Evolutionary conservation across 2,329 filamentous ascomycete species (phyloP), one percentile per base, ranked within the genome.

Genomic region (Colletotrichum higginsianum): DNA sequence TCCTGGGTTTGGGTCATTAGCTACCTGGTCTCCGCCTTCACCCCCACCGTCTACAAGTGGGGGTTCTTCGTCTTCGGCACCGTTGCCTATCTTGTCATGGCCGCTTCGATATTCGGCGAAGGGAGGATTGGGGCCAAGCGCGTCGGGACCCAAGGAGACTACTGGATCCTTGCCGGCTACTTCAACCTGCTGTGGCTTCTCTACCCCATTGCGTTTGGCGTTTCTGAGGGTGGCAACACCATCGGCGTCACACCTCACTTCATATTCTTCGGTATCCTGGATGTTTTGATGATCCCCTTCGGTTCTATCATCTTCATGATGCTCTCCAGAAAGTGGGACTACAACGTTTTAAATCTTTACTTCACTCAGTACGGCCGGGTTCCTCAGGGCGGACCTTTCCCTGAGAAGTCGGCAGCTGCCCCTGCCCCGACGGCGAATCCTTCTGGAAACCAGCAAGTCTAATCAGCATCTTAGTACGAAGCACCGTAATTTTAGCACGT

Each of bases 351-450:
- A 70, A 87, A 87, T 78, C 77, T 89, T 50, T 82, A 84, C 69
- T 89, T 89, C 74, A 89, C 86, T 26, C 87, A 88, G 77, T 87
- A 88, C 75, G 87, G 87, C 62, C 85, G 86, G 21, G 85, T 88
- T 26, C 75, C 78, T n/a, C 76, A 81, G n/a, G 75, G 75, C 11
- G 83, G 83, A n/a, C 77, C 79, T 55, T 86, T 82, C 79, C 85
- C 85, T 57, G 86, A 87, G 79, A 87, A 88, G 81, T 73, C 76
- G 49, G 68, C 76, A 0, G 64, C 61, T 62, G 73, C 78, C 38
- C 72, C 77, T 23, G 73, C 76, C 9, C 55, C 75, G 4, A 71
- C 75, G 6, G 73, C 78, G n/a, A 76, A 75, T 8, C 38, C 53
- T 0, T 42, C 35, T 3, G 42, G 42, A 50, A 30, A 30, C 23